Conservation (phyloP, 2,329 filamentous ascomycete species). For the Fusarium decemcellulare region DNA sequence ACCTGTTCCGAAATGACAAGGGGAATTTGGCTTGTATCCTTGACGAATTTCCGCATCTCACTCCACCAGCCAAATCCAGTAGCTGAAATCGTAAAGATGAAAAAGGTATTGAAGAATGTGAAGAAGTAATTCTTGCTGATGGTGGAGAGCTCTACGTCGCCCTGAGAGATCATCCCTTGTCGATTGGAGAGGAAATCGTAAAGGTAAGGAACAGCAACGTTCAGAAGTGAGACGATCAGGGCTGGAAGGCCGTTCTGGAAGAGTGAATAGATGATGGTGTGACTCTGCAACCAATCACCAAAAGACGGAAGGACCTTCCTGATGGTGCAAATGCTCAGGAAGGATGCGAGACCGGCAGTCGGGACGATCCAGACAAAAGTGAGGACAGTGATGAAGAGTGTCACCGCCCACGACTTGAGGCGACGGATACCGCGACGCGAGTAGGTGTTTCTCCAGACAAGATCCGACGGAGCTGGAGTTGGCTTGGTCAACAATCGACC, state of each 20-base stretch:
- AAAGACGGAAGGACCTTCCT: constrained; percentile 79
- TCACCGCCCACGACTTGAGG: constrained; percentile 86
- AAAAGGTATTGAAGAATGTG: constrained; percentile 98
- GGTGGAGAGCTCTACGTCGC: constrained; percentile 92
- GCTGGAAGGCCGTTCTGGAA: constrained; percentile 92
- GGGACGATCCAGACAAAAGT: constrained; percentile 91
- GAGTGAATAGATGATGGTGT: constrained; percentile 80
- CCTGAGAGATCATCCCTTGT: constrained; percentile 95
- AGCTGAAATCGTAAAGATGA: constrained; percentile 91
- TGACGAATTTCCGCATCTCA: constrained; percentile 80
- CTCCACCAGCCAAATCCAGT: constrained; percentile 83
- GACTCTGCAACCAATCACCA: constrained; percentile 75
- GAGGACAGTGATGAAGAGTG: constrained; percentile 83
- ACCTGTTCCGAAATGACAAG: constrained; percentile 82
- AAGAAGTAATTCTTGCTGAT: constrained; percentile 99
- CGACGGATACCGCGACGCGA: constrained; percentile 80
- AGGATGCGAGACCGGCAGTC: constrained; percentile 82
- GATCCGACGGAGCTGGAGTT: constrained; percentile 89
- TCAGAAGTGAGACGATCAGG: constrained; percentile 86
- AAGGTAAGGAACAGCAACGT: constrained; percentile 90
- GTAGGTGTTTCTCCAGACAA: constrained; percentile 98
- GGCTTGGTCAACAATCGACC: constrained; percentile 87
- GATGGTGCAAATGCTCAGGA: constrained; percentile 87
- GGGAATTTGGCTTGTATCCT: constrained; percentile 85
- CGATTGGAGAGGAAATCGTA: constrained; percentile 93